Base-by-base conservation (phyloP, 129 eudicot species). In the Silybum marianum region DNA sequence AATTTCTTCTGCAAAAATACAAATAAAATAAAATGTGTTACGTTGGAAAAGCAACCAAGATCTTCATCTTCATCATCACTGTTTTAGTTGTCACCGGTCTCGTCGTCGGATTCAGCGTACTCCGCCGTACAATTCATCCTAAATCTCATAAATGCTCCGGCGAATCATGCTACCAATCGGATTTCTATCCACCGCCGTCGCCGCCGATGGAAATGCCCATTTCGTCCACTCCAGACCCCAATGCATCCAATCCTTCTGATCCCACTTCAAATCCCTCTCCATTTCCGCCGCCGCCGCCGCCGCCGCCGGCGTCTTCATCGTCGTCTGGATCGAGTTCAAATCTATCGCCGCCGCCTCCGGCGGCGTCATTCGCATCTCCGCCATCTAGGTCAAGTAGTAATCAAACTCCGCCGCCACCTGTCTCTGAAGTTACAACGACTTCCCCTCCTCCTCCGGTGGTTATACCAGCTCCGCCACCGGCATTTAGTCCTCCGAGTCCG, bases 41-140 rank as follows among this genome's bases (percentile, higher is more conserved):
- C 85, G 87, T 93, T 24, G 98, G 98, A 6, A 93, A 93, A 85
- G 98, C 98, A 54, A 93, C 98, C 76, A 93, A 91, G 89, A 93
- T 93, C 89, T 93, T 93, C 93, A 89, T 93, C 77, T 91, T 93
- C 89, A 86, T 93, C 2, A 74, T 89, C 68, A 84, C 91, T 0
- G 87, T 79, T 40, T 76, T 89, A 0, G 87, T 86, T 0, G 73
- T 93, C 73, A 85, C 89, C 5, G 97, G 89, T 32, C 86, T 93
- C 2, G 23, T 91, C 58, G 38, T 93, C 32, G 93, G 92, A 40
- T 85, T 93, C 75, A 78, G 84, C 48, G 63, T 93, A 11, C 76
- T 89, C 80, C 81, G 80, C 21, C 91, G 79, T 48, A 76, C 71
- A 54, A 3, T 75, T 60, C 89, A 80, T 19, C 58, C 32, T 18